These are phyloP conservation scores for Diutina siamensis DNA, from an alignment of 1,139 yeast species.

Conservation along the genomic window DNA sequence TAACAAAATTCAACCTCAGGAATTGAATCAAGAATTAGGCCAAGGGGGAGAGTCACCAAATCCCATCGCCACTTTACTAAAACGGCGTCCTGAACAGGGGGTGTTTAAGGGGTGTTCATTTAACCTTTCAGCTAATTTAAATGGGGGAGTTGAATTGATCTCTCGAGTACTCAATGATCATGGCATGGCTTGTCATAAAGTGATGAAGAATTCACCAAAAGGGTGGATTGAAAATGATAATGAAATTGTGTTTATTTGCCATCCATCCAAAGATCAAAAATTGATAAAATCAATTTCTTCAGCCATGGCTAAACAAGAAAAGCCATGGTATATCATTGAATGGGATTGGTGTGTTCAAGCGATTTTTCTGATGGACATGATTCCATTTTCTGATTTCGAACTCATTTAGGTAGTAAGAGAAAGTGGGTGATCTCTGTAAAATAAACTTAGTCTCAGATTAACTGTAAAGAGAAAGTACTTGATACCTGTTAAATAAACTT, in stretches of 20 bases:
- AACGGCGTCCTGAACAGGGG: background rate
- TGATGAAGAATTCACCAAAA: conserved; percentile 14
- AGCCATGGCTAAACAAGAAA: background rate
- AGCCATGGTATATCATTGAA: conserved; percentile 31
- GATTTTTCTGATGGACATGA: conserved; percentile 37
- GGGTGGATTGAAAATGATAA: conserved; percentile 9
- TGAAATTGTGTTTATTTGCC: conserved; percentile 21
- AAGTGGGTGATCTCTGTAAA: too few species aligned
- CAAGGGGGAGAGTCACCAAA: background rate
- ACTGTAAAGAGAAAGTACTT: too few species aligned
- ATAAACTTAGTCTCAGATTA: too few species aligned
- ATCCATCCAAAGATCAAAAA: conserved; percentile 33
- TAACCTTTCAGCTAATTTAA: conserved; percentile 48
- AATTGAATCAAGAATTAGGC: conserved; percentile 26
- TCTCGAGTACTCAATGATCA: conserved; percentile 54
- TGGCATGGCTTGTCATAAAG: conserved; percentile 28
- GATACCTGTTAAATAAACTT: too few species aligned
- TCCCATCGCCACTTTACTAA: background rate
- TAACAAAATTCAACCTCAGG: conserved; percentile 18
- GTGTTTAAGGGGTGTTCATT: conserved; percentile 30
- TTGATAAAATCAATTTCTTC: conserved; percentile 18
- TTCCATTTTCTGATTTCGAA: conserved; percentile 10
- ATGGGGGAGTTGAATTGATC: conserved; percentile 59
- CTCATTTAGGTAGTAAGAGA: too few species aligned
- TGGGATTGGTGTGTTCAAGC: conserved; percentile 64